Conservation (phyloP, 768 basidiomycete species). For the Tubosaeta sp. region DNA sequence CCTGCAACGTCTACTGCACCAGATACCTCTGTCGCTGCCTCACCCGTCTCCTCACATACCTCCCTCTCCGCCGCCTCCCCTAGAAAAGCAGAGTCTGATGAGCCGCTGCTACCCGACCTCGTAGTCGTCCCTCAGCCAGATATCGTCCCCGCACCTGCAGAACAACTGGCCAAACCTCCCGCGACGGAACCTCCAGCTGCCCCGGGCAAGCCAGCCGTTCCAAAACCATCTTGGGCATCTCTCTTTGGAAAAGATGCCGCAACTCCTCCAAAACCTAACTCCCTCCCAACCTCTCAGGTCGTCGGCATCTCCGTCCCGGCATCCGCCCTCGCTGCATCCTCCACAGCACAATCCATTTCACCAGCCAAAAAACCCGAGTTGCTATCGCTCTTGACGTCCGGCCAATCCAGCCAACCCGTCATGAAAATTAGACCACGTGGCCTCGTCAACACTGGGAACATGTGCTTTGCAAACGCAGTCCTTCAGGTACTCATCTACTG, state of each 20-base stretch:
- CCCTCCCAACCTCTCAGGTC: conserved; percentile 66
- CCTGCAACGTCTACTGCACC: conserved; percentile 48
- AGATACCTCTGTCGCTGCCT: conserved; percentile 44
- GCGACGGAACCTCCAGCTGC: conserved; percentile 1
- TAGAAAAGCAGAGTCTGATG: conserved; percentile 1
- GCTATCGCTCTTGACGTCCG: conserved; percentile 48
- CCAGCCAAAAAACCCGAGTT: conserved; percentile 46
- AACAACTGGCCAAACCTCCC: conserved; percentile 1
- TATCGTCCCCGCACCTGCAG: background rate
- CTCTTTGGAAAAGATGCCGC: conserved; percentile 50
- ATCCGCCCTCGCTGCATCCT: conserved; percentile 22
- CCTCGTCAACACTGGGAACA: conserved; percentile 90
- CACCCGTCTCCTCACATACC: conserved; percentile 58
- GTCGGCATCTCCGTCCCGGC: conserved; percentile 74
- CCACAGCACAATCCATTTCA: conserved; percentile 28
- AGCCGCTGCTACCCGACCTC: conserved; percentile 13
- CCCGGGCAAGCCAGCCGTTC: conserved; percentile 31
- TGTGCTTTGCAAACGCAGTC: conserved; percentile 97
- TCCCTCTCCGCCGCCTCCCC: conserved; percentile 44
- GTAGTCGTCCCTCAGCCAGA: conserved; percentile 11
- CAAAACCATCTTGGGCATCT: conserved; percentile 70
- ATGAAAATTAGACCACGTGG: conserved; percentile 64
- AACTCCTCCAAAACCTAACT: conserved; percentile 38
- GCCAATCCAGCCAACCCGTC: conserved; percentile 22
- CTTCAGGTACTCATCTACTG: conserved; percentile 89